Base-by-base conservation (phyloP, 2,329 filamentous ascomycete species). In the Colletotrichum neosansevieriae region DNA sequence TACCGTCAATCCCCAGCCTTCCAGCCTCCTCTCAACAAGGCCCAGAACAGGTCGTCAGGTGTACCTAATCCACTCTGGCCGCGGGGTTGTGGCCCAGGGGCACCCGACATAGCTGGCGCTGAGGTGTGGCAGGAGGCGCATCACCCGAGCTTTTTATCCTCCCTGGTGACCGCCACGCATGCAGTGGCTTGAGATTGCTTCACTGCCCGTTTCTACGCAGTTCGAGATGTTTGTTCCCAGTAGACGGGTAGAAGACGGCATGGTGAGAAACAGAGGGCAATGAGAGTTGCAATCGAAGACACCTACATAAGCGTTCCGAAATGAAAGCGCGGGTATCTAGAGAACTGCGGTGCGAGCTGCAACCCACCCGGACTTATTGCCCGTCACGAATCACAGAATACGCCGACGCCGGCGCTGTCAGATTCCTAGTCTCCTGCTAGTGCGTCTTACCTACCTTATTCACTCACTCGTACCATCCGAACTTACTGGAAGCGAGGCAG, bases 331-430 rank as follows among this genome's bases (percentile, higher is more conserved):
- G 21, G 12, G 24, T 17, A 34, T 5, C 24, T 13, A 15, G 49
- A n/a, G 15, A 32, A 15, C n/a, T 15, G 19, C 17, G 19, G 10
- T 29, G 40, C 51, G 17, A 54, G 51, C n/a, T 65, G 57, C 47
- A 36, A 32, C 45, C 44, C 42, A 11, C 17, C 51, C 24, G 59
- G 6, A 36, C 44, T 4, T 51, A 32, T 21, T 32, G 10, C 24
- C 63, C 29, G 36, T 36, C 17, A 38, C 51, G 53, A 58, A 64
- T 67, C 45, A 53, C 60, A 36, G 58, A 40, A 38, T 53, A 64
- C 45, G 53, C 45, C 53, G 53, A 34, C 29, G 56, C 24, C 64
- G 51, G 58, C 51, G 51, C 59, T 67, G 58, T 63, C 60, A 64
- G 17, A 38, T 53, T 40, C 51, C 29, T 67, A 47, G 59, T 45